Conservation (phyloP, 2,329 filamentous ascomycete species). For the Acephala macrosclerotiorum region DNA sequence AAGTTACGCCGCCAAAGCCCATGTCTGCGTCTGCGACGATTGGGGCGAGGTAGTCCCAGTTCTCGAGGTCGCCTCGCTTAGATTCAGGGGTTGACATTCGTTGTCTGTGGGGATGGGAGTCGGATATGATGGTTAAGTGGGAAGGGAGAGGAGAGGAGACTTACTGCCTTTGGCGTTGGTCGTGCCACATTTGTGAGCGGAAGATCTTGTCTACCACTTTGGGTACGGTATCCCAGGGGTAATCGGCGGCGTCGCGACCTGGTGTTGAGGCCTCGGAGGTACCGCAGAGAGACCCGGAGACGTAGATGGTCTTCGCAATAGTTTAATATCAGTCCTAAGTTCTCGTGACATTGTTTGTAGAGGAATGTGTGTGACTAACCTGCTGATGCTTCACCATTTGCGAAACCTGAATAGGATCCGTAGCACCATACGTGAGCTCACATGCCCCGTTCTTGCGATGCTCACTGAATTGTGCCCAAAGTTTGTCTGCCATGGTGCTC, state of each 20-base stretch:
- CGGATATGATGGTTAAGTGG: too few species aligned
- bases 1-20: conserved; percentile 8
- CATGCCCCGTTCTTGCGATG: not conserved
- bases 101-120: too few species aligned
- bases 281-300: not conserved
- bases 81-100: not conserved
- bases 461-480: not conserved
- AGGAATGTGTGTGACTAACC: not conserved
- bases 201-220: conserved; percentile 3
- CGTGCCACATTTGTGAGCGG: conserved; percentile 11
- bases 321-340: not conserved
- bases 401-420: not conserved
- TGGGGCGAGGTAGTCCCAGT: conserved; percentile 1
- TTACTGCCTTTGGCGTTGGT: not conserved
- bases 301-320: not conserved
- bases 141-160: too few species aligned
- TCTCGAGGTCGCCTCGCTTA: not conserved
- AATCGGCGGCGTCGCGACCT: not conserved
- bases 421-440: conserved; percentile 1
- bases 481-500: not conserved
- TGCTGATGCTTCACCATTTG: conserved; percentile 13
- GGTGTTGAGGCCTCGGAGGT: not conserved
- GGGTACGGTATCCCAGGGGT: conserved; percentile 6
- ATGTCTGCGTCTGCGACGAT: conserved; percentile 10
- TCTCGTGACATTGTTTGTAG: too few species aligned